Percentiles rank a stretch among this genome's conserved stretches.
These are phyloP conservation scores for Quillaja saponaria DNA, from an alignment of 306 rosid genomes.

Conservation along the genomic window DNA sequence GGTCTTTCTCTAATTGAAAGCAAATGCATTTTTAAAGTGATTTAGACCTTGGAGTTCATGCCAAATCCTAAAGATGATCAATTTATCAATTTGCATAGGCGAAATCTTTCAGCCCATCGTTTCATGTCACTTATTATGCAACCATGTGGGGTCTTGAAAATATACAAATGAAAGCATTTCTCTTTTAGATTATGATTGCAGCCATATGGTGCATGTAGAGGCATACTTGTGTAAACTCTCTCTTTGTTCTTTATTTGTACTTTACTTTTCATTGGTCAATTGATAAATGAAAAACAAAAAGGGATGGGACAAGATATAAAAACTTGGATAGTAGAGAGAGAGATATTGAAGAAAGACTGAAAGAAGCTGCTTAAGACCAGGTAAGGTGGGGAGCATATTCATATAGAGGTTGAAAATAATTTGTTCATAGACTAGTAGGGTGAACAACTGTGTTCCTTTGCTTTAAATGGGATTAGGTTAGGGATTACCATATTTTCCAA, in stretches of 20 bases:
- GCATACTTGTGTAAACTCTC: constrained; percentile 52
- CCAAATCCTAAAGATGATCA: constrained; percentile 49
- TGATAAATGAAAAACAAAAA: constrained; percentile 26
- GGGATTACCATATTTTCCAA: constrained; percentile 50
- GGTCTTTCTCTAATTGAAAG: constrained; percentile 35
- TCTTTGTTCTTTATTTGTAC: constrained; percentile 31
- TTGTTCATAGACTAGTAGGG: constrained; percentile 53
- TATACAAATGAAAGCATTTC: constrained; percentile 48
- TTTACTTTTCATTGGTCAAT: constrained; percentile 34
- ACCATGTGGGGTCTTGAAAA: constrained; percentile 53
- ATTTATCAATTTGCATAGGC: constrained; percentile 46
- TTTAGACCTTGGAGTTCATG: constrained; percentile 54
- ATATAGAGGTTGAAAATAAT: constrained; percentile 67
- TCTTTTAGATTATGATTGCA: constrained; percentile 85
- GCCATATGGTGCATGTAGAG: constrained; percentile 55
- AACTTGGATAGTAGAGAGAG: constrained; percentile 39
- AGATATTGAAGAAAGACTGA: constrained; percentile 16
- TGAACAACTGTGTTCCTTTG: constrained; percentile 49
- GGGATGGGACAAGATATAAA: constrained; percentile 34
- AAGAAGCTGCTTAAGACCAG: constrained; percentile 51
- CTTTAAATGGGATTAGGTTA: constrained; percentile 44
- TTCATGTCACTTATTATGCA: constrained; percentile 58
- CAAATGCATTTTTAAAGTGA: constrained; percentile 35
- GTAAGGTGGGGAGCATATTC: constrained; percentile 97
- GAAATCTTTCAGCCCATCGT: constrained; percentile 82